Conservation (phyloP, 2,329 filamentous ascomycete species). For the Claviceps digitariae region DNA sequence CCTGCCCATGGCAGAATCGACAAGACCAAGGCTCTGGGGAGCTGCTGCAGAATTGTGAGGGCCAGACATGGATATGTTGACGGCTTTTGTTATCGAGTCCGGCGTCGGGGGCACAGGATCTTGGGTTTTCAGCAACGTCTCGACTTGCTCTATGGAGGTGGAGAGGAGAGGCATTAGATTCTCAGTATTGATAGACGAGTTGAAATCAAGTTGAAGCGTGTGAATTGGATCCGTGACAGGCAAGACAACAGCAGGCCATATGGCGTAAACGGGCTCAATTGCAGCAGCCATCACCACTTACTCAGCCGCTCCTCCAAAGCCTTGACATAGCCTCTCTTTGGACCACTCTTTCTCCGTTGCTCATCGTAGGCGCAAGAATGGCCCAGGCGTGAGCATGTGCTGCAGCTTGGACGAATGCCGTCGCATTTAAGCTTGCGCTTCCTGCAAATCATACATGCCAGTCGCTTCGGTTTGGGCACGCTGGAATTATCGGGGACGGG, state of each 20-base stretch:
- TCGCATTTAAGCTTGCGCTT: constrained; percentile 89
- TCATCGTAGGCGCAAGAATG: constrained; percentile 88
- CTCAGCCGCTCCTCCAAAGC: constrained; percentile 83
- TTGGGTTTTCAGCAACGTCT: constrained; percentile 76
- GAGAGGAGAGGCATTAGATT: too few species aligned
- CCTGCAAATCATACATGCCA: constrained; percentile 88
- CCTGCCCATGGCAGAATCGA: constrained; percentile 34
- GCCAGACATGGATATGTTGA: constrained; percentile 14
- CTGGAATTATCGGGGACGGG: constrained; percentile 34
- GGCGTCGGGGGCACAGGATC: constrained; percentile 19
- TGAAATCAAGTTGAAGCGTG: too few species aligned
- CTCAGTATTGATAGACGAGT: too few species aligned
- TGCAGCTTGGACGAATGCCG: constrained; percentile 70
- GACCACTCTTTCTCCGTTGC: constrained; percentile 84
- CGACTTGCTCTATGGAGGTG: constrained; percentile 63
- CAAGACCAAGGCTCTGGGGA: constrained; percentile 19
- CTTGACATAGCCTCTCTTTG: constrained; percentile 90
- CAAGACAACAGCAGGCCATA: background rate
- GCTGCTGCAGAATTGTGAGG: constrained; percentile 14
- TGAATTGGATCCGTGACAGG: background rate
- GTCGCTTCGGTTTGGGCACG: constrained; percentile 73
- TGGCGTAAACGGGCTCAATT: too few species aligned
- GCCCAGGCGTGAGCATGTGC: constrained; percentile 73
- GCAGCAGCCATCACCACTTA: constrained; percentile 41
- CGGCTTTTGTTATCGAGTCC: constrained; percentile 17